phyloP scores from a whole-genome alignment of 192 early-diverging fungal genomes.

The Mortierella alpina region DNA sequence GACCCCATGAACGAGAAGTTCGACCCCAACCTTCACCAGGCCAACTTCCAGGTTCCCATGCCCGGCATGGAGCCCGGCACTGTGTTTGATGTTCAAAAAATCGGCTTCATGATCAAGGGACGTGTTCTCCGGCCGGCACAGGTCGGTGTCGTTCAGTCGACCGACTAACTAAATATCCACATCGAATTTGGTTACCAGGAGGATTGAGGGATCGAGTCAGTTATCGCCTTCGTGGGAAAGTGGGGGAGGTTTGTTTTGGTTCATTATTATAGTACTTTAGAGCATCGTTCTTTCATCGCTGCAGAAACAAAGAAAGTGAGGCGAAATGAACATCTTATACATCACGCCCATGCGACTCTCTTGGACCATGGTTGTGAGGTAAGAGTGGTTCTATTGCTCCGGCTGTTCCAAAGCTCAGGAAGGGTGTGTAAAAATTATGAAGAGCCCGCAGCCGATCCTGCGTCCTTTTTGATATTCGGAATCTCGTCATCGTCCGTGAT shows the following conservation, averaged over 20 bases:
- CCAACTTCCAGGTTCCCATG: constrained; percentile 92
- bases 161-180: constrained; percentile 34
- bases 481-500: constrained; percentile 35
- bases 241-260: not conserved
- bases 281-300: not conserved
- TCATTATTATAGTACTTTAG: not conserved
- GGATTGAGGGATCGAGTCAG: not conserved
- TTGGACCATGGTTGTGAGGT: too few relatives aligned
- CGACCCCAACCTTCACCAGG: constrained; percentile 95
- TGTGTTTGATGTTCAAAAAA: constrained; percentile 90
- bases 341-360: too few relatives aligned
- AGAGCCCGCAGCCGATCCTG: not conserved
- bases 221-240: not conserved
- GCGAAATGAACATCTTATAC: too few relatives aligned
- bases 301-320: too few relatives aligned
- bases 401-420: too few relatives aligned
- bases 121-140: constrained; percentile 94
- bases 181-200: not conserved
- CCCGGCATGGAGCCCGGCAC: constrained; percentile 90
- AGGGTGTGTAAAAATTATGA: not conserved
- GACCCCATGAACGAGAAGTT: constrained; percentile 90
- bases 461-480: constrained; percentile 26
- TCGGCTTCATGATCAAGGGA: constrained; percentile 92
- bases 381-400: too few relatives aligned
- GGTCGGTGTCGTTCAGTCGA: constrained; percentile 87